Evolutionary conservation across 106 monocot genomes (phyloP).

Genomic region (Ottelia alismoides): DNA sequence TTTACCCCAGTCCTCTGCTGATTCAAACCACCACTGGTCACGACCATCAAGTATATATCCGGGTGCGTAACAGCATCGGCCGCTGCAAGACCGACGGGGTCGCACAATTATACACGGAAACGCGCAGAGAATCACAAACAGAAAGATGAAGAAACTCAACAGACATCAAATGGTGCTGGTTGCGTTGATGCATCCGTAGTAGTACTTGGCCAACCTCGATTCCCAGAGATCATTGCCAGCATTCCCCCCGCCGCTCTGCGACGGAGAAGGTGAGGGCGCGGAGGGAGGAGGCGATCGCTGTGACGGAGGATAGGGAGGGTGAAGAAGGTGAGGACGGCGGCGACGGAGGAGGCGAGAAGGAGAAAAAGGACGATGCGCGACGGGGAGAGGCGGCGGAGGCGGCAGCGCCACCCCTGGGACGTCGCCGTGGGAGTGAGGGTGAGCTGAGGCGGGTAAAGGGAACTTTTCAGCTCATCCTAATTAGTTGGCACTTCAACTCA

Average conservation of each 20-base stretch:
- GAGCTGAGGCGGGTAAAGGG: too few relatives aligned
- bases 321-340: conserved; percentile 21
- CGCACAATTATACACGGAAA: too few relatives aligned
- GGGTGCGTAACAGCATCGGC: too few relatives aligned
- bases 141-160: too few relatives aligned
- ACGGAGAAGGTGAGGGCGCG: conserved; percentile 10
- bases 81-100: too few relatives aligned
- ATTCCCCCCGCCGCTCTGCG: conserved; percentile 33
- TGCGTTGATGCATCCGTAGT: conserved; percentile 74
- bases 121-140: too few relatives aligned
- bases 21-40: too few relatives aligned
- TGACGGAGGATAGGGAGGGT: conserved; percentile 31
- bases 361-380: conserved; percentile 3
- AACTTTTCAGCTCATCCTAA: too few relatives aligned
- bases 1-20: too few relatives aligned
- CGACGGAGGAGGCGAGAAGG: conserved; percentile 9
- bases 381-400: conserved; percentile 16
- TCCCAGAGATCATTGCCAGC: conserved; percentile 41
- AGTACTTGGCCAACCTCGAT: conserved; percentile 44
- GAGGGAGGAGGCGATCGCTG: conserved; percentile 36
- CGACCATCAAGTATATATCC: too few relatives aligned
- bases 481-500: too few relatives aligned
- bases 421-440: too few relatives aligned
- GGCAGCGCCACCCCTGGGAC: conserved; percentile 40
- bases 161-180: conserved; percentile 45